Evolutionary conservation across 2,329 filamentous ascomycete genomes (phyloP).

Genomic region (Amauroascus niger): DNA sequence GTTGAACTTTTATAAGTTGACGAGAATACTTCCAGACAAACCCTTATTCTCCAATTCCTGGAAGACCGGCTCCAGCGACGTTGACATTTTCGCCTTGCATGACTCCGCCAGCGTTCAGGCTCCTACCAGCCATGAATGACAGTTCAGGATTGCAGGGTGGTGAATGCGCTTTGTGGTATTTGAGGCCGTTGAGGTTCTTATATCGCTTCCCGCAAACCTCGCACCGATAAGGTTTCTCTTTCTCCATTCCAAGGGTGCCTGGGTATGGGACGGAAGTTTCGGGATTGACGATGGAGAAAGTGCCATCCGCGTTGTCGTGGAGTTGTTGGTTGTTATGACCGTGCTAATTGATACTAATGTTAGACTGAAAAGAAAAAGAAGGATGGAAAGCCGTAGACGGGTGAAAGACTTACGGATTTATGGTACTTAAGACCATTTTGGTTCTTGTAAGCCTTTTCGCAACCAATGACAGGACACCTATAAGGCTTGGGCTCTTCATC

Average conservation of each 20-base stretch:
- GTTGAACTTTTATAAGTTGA: not conserved
- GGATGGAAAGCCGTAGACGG: slow-evolving; percentile 23
- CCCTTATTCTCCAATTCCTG: slow-evolving; percentile 37
- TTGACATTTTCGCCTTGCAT: slow-evolving; percentile 41
- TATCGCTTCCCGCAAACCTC: slow-evolving; percentile 96
- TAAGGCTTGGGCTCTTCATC: slow-evolving; percentile 95
- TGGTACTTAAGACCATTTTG: slow-evolving; percentile 95
- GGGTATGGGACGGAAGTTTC: slow-evolving; percentile 91
- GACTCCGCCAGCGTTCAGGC: slow-evolving; percentile 33
- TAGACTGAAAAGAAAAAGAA: slow-evolving; percentile 7
- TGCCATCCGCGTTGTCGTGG: slow-evolving; percentile 92
- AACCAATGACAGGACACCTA: slow-evolving; percentile 94
- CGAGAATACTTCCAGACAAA: not conserved
- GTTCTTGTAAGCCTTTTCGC: slow-evolving; percentile 99
- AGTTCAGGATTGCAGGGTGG: slow-evolving; percentile 83
- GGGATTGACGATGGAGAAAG: slow-evolving; percentile 95
- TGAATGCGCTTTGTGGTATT: slow-evolving; percentile 84
- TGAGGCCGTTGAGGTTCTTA: slow-evolving; percentile 96
- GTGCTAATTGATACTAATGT: slow-evolving; percentile 45
- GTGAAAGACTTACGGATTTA: slow-evolving; percentile 47
- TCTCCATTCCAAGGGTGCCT: slow-evolving; percentile 97
- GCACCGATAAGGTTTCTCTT: slow-evolving; percentile 97
- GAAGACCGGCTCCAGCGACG: slow-evolving; percentile 40
- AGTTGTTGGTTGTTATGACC: slow-evolving; percentile 95
- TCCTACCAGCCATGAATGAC: slow-evolving; percentile 43